phyloP scores from a whole-genome alignment of 352 stramenopile genomes.

The Phytophthora tubulina region DNA sequence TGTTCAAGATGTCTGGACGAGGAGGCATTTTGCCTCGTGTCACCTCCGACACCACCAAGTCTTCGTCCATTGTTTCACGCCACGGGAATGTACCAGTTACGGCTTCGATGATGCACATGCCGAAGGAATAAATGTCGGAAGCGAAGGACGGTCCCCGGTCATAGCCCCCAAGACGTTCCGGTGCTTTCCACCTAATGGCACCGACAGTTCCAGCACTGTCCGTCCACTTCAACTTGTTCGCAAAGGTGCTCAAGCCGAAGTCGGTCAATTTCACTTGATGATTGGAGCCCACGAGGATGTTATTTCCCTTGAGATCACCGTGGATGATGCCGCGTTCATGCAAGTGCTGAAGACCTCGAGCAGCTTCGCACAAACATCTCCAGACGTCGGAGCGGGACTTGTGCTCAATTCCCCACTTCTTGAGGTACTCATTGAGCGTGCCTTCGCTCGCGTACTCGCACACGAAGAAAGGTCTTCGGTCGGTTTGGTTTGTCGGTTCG shows the following conservation, averaged over 20 bases:
- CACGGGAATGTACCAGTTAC: conserved; percentile 43
- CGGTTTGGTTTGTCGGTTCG: conserved; percentile 11
- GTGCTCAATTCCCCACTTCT: conserved; percentile 13
- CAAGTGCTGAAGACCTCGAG: conserved; percentile 40
- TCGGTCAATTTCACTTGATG: conserved; percentile 46
- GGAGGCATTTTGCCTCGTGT: conserved; percentile 31
- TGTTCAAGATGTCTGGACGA: conserved; percentile 23
- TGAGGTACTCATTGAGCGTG: conserved; percentile 41
- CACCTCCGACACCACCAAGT: conserved; percentile 32
- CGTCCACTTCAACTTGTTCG: conserved; percentile 33
- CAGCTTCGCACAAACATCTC: conserved; percentile 36
- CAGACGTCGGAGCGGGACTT: conserved; percentile 30
- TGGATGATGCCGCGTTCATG: conserved; percentile 66
- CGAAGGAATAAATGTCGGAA: conserved; percentile 54
- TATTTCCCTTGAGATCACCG: conserved; percentile 87
- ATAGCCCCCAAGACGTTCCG: conserved; percentile 36
- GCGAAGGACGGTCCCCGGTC: conserved; percentile 35
- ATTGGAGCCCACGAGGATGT: conserved; percentile 73
- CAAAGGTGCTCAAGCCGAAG: conserved; percentile 42
- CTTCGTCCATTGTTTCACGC: conserved; percentile 37
- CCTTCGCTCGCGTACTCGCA: conserved; percentile 41
- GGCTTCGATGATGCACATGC: conserved; percentile 51
- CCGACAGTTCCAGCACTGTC: conserved; percentile 16
- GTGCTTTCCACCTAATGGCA: conserved; percentile 47
- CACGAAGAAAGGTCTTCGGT: conserved; percentile 46